Evolutionary conservation across 805 yeast genomes (phyloP).

Genomic region (Candida pini): DNA sequence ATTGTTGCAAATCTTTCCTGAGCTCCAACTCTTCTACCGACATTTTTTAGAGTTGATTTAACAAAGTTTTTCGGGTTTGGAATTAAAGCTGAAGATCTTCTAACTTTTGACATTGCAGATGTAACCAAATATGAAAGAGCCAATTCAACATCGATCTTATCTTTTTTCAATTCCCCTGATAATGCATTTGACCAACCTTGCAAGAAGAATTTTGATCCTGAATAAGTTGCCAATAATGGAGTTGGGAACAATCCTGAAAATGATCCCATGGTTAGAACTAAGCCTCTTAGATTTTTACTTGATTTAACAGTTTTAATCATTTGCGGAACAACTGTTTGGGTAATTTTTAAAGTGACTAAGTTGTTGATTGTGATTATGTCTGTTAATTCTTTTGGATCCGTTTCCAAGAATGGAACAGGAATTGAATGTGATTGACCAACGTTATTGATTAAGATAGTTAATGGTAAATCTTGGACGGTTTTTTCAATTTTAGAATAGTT

Average conservation of each 20-base stretch:
- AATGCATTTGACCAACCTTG: slow-evolving; percentile 90
- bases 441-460: slow-evolving; percentile 79
- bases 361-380: slow-evolving; percentile 83
- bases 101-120: slow-evolving; percentile 92
- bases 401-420: slow-evolving; percentile 89
- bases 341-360: slow-evolving; percentile 75
- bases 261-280: slow-evolving; percentile 92
- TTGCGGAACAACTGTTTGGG: slow-evolving; percentile 73
- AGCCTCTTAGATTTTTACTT: slow-evolving; percentile 48
- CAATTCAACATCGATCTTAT: slow-evolving; percentile 79
- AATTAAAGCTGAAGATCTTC: slow-evolving; percentile 64
- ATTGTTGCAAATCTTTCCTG: slow-evolving; percentile 81
- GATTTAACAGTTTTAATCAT: slow-evolving; percentile 49
- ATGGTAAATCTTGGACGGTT: slow-evolving; percentile 46
- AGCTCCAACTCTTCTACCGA: slow-evolving; percentile 88
- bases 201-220: slow-evolving; percentile 93
- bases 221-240: slow-evolving; percentile 86
- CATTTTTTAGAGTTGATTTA: slow-evolving; percentile 53
- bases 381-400: slow-evolving; percentile 65
- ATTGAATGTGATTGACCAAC: slow-evolving; percentile 94
- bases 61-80: slow-evolving; percentile 85
- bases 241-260: slow-evolving; percentile 93
- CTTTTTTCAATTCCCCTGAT: slow-evolving; percentile 70
- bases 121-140: slow-evolving; percentile 86
- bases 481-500: slow-evolving; percentile 51